Conservation (phyloP, 2,329 filamentous ascomycete genomes). For the Ophiocordyceps robertsii region DNA sequence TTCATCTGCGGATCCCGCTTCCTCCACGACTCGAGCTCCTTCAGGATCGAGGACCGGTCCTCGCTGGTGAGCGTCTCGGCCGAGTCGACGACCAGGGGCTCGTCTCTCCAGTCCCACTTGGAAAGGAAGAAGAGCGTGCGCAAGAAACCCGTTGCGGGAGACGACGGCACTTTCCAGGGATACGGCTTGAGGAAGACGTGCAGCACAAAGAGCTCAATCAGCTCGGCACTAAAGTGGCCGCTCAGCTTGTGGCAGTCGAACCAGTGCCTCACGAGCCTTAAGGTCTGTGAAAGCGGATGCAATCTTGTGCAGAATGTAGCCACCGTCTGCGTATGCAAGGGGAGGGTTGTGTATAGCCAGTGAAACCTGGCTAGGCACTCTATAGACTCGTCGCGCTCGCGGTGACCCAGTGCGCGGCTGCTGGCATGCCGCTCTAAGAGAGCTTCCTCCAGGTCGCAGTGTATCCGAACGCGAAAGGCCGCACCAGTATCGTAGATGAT, state of each 20-base stretch:
- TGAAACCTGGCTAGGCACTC: slow-evolving; percentile 57
- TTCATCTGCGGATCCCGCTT: slow-evolving; percentile 84
- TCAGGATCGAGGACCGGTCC: slow-evolving; percentile 49
- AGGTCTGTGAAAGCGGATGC: slow-evolving; percentile 65
- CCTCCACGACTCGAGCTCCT: slow-evolving; percentile 70
- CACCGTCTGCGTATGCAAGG: slow-evolving; percentile 71
- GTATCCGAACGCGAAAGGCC: slow-evolving; percentile 73
- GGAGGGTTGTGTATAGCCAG: slow-evolving; percentile 56
- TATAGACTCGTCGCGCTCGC: slow-evolving; percentile 54
- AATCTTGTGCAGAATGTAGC: slow-evolving; percentile 69
- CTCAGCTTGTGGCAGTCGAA: slow-evolving; percentile 71
- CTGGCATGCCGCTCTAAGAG: slow-evolving; percentile 69
- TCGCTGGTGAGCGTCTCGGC: slow-evolving; percentile 47
- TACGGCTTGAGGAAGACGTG: slow-evolving; percentile 69
- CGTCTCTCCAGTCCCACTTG: slow-evolving; percentile 81
- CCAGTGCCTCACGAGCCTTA: slow-evolving; percentile 82
- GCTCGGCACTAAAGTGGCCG: slow-evolving; percentile 61
- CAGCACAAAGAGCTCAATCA: slow-evolving; percentile 72
- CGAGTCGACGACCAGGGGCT: slow-evolving; percentile 66
- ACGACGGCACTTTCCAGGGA: slow-evolving; percentile 69
- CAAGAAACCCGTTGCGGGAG: slow-evolving; percentile 65
- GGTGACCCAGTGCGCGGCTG: slow-evolving; percentile 54
- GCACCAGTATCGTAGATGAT: slow-evolving; percentile 59
- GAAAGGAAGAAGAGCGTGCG: slow-evolving; percentile 69
- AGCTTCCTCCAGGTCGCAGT: slow-evolving; percentile 75